Conservation (phyloP, 441 rosid genomes). For the Lepidium campestre region DNA sequence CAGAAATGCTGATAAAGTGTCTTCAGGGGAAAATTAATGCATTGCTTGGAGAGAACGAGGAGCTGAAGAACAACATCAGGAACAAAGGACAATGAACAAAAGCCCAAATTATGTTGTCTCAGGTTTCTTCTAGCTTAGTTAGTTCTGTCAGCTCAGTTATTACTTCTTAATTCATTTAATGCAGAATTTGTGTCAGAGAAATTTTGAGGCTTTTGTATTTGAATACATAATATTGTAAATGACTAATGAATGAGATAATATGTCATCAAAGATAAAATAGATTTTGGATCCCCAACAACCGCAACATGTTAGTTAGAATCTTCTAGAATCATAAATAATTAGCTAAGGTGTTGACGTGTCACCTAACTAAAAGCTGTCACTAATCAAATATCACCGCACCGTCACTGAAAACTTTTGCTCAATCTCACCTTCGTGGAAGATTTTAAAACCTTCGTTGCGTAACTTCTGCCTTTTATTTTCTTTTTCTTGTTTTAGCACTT, state of each 20-base stretch:
- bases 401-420: neutral
- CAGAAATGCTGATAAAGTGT: slow-evolving; percentile 46
- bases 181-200: no score
- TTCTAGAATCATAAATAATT: slow-evolving; percentile 1
- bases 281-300: slow-evolving; percentile 8
- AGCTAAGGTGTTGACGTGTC: slow-evolving; percentile 9
- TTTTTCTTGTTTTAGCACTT: neutral
- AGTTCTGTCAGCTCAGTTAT: no score
- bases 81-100: neutral
- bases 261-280: neutral
- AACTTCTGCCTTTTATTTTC: neutral
- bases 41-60: slow-evolving; percentile 48
- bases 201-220: no score
- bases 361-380: neutral
- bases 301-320: neutral
- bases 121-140: neutral
- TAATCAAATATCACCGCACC: neutral
- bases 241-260: neutral
- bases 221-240: neutral
- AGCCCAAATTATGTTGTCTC: neutral
- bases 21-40: slow-evolving; percentile 43
- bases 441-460: slow-evolving; percentile 17
- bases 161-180: no score
- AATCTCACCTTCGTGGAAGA: slow-evolving; percentile 16
- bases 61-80: slow-evolving; percentile 36